A percentile compares a stretch with the other conserved stretches of the same genome.
Conservation (phyloP, 139 green algal genomes). For the Ulvella scutata region DNA sequence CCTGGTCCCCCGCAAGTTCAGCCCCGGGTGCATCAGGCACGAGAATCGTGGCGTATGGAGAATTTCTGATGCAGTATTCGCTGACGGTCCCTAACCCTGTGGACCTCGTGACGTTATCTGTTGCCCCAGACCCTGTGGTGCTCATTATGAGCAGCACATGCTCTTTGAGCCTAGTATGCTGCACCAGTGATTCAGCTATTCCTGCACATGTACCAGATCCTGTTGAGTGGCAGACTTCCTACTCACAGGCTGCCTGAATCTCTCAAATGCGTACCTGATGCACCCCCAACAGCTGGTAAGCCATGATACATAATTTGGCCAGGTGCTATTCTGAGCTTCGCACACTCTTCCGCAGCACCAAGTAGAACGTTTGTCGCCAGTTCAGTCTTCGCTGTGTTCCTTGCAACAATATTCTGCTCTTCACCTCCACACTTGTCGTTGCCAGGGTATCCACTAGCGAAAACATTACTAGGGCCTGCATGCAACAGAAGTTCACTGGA, state of each 20-base stretch:
- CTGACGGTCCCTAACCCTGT: not conserved
- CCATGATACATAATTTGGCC: not conserved
- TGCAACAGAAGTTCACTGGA: too few species aligned
- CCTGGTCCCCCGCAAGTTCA: not conserved
- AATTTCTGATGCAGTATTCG: not conserved
- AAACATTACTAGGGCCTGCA: too few species aligned
- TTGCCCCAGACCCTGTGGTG: too few species aligned
- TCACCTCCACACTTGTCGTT: too few species aligned
- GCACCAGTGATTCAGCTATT: not conserved
- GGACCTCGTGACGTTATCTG: too few species aligned
- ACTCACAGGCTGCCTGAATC: not conserved
- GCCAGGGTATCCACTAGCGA: too few species aligned
- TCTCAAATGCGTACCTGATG: not conserved
- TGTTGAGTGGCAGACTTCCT: not conserved
- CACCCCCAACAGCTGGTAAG: not conserved
- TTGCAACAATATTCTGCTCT: too few species aligned
- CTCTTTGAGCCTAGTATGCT: not conserved
- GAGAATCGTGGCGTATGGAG: not conserved
- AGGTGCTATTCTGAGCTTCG: too few species aligned
- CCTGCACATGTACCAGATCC: not conserved
- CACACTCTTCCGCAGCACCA: too few species aligned
- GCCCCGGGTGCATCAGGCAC: not conserved
- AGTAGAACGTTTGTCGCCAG: too few species aligned
- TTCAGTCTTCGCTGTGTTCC: too few species aligned
- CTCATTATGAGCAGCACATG: not conserved